Base-by-base conservation (phyloP, 805 yeast species). In the Lipomyces sp. region DNA sequence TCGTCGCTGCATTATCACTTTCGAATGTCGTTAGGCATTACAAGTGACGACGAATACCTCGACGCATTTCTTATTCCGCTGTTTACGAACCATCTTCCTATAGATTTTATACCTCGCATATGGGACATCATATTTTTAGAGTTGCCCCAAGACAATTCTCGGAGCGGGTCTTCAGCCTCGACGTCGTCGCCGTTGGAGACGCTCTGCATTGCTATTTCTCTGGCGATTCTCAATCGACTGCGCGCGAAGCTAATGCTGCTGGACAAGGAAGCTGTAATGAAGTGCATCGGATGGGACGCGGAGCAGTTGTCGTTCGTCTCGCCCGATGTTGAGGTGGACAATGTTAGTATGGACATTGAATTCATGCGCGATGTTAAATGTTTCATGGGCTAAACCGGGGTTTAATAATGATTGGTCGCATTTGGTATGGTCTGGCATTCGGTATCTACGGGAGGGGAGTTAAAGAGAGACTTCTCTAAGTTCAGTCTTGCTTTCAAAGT, bases 91-190 rank as follows among this genome's bases (percentile, higher is more conserved):
- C 70, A 73, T 23, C 61, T 81, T 39, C 63, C 71, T 11, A 65
- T 78, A 41, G 82, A 81, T 31, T 64, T 74, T 1, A 64, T 77
- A 6, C 68, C 74, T 23, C 73, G 80, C 14, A 57, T 83, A 5
- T 60, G 84, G 53, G 90, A 84, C 62, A 69, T 83, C 4, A 74
- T 74, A 62, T 63, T 82, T 10, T 81, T 82, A 62, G 87, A 82
- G 62, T 81, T 47, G 46, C 23, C 29, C 11, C 24, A 35, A 7
- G 49, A 46, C 21, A n/a, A n/a, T n/a, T n/a, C n/a, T n/a, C n/a
- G n/a, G n/a, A n/a, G n/a, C n/a, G 29, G 29, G 10, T 26, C 10
- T 7, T 10, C 6, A 10, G 29, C 29, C 29, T 26, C 29, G 10
- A 8, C 39, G 23, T 16, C 33, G 14, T 32, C 58, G 8, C 23